Evolutionary conservation across 345 rosid genomes (phyloP).

Genomic region (Viola odorata): DNA sequence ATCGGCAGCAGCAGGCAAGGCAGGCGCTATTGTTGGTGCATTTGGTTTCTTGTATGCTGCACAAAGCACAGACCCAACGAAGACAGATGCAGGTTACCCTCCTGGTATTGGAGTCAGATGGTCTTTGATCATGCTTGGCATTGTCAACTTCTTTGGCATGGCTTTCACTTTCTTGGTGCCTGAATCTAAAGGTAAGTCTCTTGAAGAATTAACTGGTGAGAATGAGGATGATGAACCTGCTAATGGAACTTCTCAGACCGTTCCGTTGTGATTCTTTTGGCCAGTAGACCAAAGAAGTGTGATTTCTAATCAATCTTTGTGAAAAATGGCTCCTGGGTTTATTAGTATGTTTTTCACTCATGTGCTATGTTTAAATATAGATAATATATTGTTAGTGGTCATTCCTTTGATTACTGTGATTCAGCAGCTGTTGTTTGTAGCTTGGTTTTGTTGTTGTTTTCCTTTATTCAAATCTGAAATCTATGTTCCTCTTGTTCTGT

Average conservation of each 20-base stretch:
- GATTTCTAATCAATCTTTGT: too few species aligned
- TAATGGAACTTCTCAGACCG: constrained; percentile 1
- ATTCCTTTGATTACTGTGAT: too few species aligned
- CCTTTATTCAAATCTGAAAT: too few species aligned
- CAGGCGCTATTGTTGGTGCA: constrained; percentile 24
- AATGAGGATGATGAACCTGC: constrained; percentile 6
- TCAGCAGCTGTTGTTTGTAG: too few species aligned
- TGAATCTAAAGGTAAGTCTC: constrained; percentile 24
- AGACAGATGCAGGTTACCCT: constrained; percentile 18
- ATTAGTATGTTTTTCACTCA: too few species aligned
- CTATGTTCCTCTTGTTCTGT: too few species aligned
- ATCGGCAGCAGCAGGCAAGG: constrained; percentile 30
- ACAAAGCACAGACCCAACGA: constrained; percentile 3
- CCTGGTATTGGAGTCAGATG: constrained; percentile 25
- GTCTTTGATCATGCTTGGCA: constrained; percentile 14
- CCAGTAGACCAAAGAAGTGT: too few species aligned
- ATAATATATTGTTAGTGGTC: too few species aligned
- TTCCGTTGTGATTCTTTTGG: constrained; percentile 9
- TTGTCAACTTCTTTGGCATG: constrained; percentile 22
- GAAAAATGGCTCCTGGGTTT: too few species aligned
- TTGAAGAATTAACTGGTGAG: constrained; percentile 25
- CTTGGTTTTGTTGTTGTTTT: too few species aligned
- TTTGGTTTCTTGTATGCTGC: constrained; percentile 25
- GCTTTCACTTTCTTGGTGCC: constrained; percentile 21
- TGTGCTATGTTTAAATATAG: too few species aligned